phyloP scores from a whole-genome alignment of 768 basidiomycete genomes.

The Serpula lacrymans region DNA sequence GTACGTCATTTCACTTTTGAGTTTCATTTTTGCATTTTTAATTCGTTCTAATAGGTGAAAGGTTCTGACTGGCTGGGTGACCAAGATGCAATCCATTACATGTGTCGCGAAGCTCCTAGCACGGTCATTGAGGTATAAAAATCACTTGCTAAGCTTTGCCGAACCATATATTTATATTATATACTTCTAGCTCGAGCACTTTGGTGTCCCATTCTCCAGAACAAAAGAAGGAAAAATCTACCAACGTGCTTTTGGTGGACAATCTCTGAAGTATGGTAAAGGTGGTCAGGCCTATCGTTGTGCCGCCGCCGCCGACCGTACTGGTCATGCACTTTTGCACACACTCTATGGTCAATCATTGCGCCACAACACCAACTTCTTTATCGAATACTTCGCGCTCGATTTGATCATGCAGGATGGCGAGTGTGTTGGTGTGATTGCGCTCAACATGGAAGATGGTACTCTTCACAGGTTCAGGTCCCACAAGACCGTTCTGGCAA shows the following conservation, averaged over 20 bases:
- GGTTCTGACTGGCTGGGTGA: constrained; percentile 99
- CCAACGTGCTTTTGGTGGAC: constrained; percentile 98
- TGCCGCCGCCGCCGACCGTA: constrained; percentile 97
- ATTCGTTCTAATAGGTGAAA: constrained; percentile 69
- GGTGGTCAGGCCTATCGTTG: constrained; percentile 99
- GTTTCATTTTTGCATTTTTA: constrained; percentile 9
- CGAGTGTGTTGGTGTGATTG: constrained; percentile 98
- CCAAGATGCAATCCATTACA: constrained; percentile 99
- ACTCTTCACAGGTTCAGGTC: constrained; percentile 97
- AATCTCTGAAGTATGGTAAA: constrained; percentile 95
- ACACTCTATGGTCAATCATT: constrained; percentile 99
- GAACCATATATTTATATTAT: constrained; percentile 1
- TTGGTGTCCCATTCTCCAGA: constrained; percentile 96
- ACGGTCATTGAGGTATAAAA: constrained; percentile 81
- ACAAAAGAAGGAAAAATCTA: constrained; percentile 99
- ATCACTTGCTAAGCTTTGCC: not conserved
- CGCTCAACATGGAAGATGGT: constrained; percentile 99
- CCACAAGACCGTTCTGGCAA: constrained; percentile 97
- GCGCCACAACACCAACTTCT: constrained; percentile 99
- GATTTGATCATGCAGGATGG: constrained; percentile 99
- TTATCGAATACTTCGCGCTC: constrained; percentile 99
- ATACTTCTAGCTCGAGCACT: constrained; percentile 85
- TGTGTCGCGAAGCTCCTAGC: constrained; percentile 95
- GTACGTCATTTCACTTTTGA: constrained; percentile 40
- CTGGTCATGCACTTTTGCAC: constrained; percentile 97